phyloP scores from a whole-genome alignment of 2,329 filamentous ascomycete species.

The Emmonsia crescens region DNA sequence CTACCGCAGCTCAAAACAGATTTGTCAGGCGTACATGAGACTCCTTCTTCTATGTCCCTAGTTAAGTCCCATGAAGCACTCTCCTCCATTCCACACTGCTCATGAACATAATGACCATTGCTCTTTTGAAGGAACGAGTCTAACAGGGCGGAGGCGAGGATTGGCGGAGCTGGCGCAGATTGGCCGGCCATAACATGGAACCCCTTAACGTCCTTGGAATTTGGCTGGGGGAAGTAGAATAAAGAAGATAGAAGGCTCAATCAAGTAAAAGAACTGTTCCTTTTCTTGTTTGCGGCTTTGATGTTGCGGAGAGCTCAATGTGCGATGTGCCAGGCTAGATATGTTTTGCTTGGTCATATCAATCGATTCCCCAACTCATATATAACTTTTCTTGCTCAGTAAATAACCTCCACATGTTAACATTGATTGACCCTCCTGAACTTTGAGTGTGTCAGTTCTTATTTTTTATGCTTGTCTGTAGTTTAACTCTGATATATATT shows the following conservation, averaged over 20 bases:
- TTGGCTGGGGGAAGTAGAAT: not conserved
- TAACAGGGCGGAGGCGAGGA: constrained; percentile 11
- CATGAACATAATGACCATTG: not conserved
- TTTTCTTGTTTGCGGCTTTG: not conserved
- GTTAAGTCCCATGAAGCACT: constrained; percentile 1
- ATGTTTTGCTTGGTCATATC: not conserved
- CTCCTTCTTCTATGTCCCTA: constrained; percentile 4
- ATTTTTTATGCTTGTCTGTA: not conserved
- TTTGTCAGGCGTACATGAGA: constrained; percentile 2
- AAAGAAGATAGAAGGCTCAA: not conserved
- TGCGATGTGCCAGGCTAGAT: not conserved
- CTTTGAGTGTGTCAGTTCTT: not conserved
- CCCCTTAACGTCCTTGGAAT: not conserved
- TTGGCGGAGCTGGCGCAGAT: constrained; percentile 5
- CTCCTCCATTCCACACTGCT: not conserved
- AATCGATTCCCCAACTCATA: not conserved
- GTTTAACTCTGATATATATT: too few relatives aligned
- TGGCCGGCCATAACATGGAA: not conserved
- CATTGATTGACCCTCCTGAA: not conserved
- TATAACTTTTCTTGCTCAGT: too few relatives aligned
- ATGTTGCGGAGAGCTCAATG: not conserved
- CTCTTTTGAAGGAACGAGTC: not conserved
- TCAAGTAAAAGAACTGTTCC: not conserved
- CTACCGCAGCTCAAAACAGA: constrained; percentile 8
- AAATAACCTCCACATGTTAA: too few relatives aligned